phyloP scores from a whole-genome alignment of 2,329 filamentous ascomycete genomes.

The Arthroderma uncinatum region DNA sequence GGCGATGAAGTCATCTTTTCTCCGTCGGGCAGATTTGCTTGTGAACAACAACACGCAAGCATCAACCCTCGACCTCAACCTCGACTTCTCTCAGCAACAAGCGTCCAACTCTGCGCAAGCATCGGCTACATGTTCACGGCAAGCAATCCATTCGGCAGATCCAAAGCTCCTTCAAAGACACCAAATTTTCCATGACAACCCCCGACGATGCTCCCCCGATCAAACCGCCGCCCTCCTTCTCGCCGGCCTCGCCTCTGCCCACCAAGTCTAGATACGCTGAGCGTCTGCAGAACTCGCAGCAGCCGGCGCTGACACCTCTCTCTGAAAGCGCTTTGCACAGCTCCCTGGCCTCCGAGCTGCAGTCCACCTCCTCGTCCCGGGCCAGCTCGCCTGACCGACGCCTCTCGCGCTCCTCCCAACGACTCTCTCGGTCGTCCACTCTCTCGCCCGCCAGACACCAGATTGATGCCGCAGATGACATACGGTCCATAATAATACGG shows the following conservation, averaged over 20 bases:
- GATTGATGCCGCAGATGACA: slow-evolving; percentile 44
- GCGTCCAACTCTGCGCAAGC: background rate
- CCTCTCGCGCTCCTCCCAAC: slow-evolving; percentile 44
- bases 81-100: background rate
- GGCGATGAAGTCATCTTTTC: slow-evolving; percentile 2
- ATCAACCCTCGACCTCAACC: background rate
- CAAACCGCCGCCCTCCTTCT: slow-evolving; percentile 59
- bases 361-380: slow-evolving; percentile 52
- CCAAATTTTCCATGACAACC: slow-evolving; percentile 53
- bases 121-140: slow-evolving; percentile 8
- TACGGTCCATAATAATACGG: slow-evolving; percentile 58
- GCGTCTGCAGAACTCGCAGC: slow-evolving; percentile 41
- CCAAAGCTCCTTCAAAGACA: background rate
- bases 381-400: slow-evolving; percentile 56
- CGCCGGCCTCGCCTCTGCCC: slow-evolving; percentile 50
- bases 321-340: slow-evolving; percentile 43
- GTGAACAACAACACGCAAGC: background rate
- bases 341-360: slow-evolving; percentile 44
- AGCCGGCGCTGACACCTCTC: slow-evolving; percentile 27
- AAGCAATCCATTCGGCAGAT: background rate
- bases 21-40: background rate
- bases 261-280: slow-evolving; percentile 48
- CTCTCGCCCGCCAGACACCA: slow-evolving; percentile 43
- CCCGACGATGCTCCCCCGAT: slow-evolving; percentile 52
- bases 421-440: slow-evolving; percentile 37